Percentiles rank a stretch among this genome's conserved stretches.
These are phyloP conservation scores for Marchantia polymorpha DNA, from an alignment of 225 moss, liverwort and hornwort species.

Conservation along the genomic window DNA sequence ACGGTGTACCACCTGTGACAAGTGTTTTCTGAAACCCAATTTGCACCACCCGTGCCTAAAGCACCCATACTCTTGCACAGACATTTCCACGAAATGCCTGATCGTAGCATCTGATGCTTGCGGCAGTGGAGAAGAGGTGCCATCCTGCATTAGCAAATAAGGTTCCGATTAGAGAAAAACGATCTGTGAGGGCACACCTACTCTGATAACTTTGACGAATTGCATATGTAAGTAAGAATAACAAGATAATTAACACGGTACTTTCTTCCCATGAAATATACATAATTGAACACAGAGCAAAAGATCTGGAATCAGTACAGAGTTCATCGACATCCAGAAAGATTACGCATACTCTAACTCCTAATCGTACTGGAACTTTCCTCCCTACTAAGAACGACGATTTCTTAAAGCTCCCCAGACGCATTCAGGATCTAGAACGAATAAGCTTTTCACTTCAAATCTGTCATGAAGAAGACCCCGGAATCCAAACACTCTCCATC, in stretches of 20 bases:
- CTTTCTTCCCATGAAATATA: background rate
- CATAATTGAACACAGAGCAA: background rate
- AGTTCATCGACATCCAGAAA: background rate
- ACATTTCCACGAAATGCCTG: constrained; percentile 22
- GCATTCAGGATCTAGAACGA: background rate
- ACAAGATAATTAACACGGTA: background rate
- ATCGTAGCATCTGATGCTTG: constrained; percentile 15
- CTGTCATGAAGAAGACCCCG: background rate
- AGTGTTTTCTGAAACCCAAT: background rate
- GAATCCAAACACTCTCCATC: background rate
- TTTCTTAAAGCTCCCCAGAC: background rate
- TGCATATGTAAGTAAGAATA: background rate
- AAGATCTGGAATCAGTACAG: background rate
- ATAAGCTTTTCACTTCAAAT: background rate
- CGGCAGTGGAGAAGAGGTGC: constrained; percentile 12
- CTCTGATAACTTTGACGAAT: background rate
- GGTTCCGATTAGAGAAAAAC: background rate
- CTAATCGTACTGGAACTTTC: background rate
- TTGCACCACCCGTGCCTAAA: constrained; percentile 4
- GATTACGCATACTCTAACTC: background rate
- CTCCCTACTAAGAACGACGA: background rate
- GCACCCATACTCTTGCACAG: background rate
- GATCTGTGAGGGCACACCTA: background rate
- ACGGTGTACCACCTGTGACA: background rate
- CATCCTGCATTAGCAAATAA: constrained; percentile 22